Percentiles rank a stretch among this genome's conserved stretches.
Conservation (phyloP, 495 filamentous ascomycete genomes). For the Talaromyces thailandensis region DNA sequence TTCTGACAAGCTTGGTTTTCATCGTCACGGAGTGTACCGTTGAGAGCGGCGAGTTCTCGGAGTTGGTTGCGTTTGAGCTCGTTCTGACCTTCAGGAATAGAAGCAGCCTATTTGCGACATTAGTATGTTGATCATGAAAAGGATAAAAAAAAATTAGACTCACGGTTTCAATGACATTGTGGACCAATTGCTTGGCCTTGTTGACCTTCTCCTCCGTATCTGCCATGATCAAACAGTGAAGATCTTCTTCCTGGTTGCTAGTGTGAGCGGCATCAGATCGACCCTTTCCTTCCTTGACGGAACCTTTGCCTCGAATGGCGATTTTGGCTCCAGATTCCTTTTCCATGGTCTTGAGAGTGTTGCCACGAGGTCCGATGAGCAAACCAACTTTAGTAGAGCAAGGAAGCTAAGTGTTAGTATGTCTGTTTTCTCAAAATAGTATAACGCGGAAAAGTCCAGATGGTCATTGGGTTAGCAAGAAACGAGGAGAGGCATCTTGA, state of each 20-base stretch:
- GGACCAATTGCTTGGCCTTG: conserved; percentile 93
- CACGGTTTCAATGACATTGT: conserved; percentile 97
- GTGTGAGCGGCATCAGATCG: conserved; percentile 97
- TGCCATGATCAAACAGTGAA: conserved; percentile 98
- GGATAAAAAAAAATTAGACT: conserved; percentile 24
- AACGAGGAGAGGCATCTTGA: conserved; percentile 38
- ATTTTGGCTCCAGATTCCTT: conserved; percentile 95
- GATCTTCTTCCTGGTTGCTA: conserved; percentile 98
- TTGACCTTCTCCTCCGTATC: conserved; percentile 98
- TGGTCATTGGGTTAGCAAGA: conserved; percentile 49
- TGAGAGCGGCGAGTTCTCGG: conserved; percentile 90
- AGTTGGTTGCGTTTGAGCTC: conserved; percentile 98
- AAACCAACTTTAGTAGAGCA: conserved; percentile 93
- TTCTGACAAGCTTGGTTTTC: conserved; percentile 99
- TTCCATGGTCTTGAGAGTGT: conserved; percentile 99
- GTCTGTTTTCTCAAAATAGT: conserved; percentile 13
- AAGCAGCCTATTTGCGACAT: conserved; percentile 62
- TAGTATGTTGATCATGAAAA: background rate
- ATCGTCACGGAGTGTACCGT: conserved; percentile 96
- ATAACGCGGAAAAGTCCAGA: conserved; percentile 14
- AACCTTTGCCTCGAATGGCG: conserved; percentile 97
- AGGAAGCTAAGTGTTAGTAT: conserved; percentile 88
- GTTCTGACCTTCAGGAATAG: conserved; percentile 96
- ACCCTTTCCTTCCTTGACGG: conserved; percentile 98
- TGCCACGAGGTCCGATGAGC: conserved; percentile 99